phyloP scores from a whole-genome alignment of 2,329 filamentous ascomycete species.

The Colletotrichum sp. region DNA sequence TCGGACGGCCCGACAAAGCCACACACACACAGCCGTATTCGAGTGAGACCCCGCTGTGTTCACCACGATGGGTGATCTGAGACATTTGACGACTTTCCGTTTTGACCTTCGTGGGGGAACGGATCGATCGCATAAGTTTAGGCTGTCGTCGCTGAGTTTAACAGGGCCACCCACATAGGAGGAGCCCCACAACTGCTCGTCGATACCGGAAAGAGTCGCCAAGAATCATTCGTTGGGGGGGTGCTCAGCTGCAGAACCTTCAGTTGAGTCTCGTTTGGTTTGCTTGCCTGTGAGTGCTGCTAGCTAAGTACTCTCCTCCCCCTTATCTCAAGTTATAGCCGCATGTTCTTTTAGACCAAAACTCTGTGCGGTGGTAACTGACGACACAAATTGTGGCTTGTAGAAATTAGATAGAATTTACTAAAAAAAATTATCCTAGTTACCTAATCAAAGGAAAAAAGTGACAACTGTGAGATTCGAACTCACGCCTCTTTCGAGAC shows the following conservation, averaged over 20 bases:
- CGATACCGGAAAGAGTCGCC: neutral
- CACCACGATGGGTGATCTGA: neutral
- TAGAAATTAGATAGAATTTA: no score
- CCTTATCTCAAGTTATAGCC: neutral
- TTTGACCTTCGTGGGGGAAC: neutral
- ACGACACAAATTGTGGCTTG: no score
- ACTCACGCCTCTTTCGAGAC: conserved; percentile 3
- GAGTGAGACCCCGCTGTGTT: neutral
- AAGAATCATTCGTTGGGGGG: neutral
- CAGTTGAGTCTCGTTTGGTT: neutral
- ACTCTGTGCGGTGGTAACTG: neutral
- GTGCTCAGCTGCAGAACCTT: neutral
- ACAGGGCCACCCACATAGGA: neutral
- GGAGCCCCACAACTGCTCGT: neutral
- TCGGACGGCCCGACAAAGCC: neutral
- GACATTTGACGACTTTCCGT: neutral
- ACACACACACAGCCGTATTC: neutral
- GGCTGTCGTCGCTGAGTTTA: neutral
- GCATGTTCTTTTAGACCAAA: neutral
- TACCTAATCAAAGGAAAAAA: neutral
- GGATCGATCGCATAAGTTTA: neutral
- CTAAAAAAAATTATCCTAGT: neutral
- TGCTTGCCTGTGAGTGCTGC: neutral
- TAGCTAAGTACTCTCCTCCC: neutral
- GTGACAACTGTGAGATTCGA: conserved; percentile 5